These are phyloP conservation scores for Pluteus cervinus DNA, from an alignment of 768 basidiomycete species.

Conservation along the genomic window DNA sequence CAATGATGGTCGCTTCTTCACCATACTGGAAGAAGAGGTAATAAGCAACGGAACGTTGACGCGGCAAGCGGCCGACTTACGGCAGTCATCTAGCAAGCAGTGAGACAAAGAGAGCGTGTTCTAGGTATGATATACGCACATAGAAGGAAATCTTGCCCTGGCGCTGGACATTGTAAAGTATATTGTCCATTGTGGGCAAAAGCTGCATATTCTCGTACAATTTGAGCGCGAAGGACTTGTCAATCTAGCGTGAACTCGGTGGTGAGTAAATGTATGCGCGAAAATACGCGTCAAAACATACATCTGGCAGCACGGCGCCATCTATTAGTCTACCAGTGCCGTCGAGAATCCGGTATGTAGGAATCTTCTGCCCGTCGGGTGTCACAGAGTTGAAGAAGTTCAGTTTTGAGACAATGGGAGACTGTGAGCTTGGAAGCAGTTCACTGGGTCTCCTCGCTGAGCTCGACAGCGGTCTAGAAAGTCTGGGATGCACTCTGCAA, in stretches of 20 bases:
- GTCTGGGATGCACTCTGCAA: slow-evolving; percentile 5
- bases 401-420: slow-evolving; percentile 63
- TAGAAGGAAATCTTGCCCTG: slow-evolving; percentile 93
- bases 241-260: slow-evolving; percentile 40
- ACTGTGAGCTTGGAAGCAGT: slow-evolving; percentile 36
- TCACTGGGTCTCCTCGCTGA: slow-evolving; percentile 10
- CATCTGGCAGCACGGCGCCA: slow-evolving; percentile 73
- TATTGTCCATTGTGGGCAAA: slow-evolving; percentile 78
- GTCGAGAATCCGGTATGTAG: slow-evolving; percentile 84
- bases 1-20: slow-evolving; percentile 87
- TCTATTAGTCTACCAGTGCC: slow-evolving; percentile 69
- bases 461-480: slow-evolving; percentile 9
- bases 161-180: slow-evolving; percentile 88
- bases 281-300: slow-evolving; percentile 20
- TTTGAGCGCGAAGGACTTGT: slow-evolving; percentile 57
- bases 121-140: slow-evolving; percentile 35
- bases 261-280: neutral
- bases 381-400: slow-evolving; percentile 79
- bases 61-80: slow-evolving; percentile 36
- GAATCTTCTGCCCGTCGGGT: slow-evolving; percentile 56
- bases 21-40: slow-evolving; percentile 51
- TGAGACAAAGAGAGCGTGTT: slow-evolving; percentile 1
- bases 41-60: slow-evolving; percentile 7
- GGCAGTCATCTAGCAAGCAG: slow-evolving; percentile 62
- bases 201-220: slow-evolving; percentile 80